A percentile compares a stretch with the other conserved stretches of the same genome.
These are phyloP conservation scores for Macrolepiota albuminosa DNA, from an alignment of 768 basidiomycete genomes.

Conservation along the genomic window DNA sequence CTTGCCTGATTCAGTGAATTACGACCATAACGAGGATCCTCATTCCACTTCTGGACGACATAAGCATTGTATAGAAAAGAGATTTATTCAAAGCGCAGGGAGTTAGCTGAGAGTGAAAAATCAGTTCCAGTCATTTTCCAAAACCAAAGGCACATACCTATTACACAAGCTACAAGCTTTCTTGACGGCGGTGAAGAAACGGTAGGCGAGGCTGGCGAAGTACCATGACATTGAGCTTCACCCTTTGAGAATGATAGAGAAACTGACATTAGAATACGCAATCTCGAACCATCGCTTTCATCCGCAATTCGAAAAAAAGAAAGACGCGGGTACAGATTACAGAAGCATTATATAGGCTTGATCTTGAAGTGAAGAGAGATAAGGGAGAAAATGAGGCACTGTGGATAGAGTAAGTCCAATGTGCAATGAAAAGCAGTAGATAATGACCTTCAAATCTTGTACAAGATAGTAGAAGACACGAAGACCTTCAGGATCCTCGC, in stretches of 20 bases:
- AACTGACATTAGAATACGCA: constrained; percentile 1
- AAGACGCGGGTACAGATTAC: constrained; percentile 13
- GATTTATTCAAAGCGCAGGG: background rate
- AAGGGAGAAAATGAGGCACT: constrained; percentile 98
- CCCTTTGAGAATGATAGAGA: background rate
- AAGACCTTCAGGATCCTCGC: constrained; percentile 95
- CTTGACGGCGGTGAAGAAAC: constrained; percentile 27
- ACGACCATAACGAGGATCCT: background rate
- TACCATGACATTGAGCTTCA: constrained; percentile 3
- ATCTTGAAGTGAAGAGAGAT: constrained; percentile 99
- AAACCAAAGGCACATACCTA: constrained; percentile 8
- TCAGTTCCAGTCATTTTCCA: background rate
- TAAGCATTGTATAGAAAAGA: background rate
- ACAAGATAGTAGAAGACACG: constrained; percentile 98
- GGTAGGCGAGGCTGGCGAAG: constrained; percentile 5
- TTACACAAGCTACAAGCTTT: constrained; percentile 35
- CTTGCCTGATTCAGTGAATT: background rate
- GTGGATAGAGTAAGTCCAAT: constrained; percentile 2
- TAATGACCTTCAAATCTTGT: constrained; percentile 87
- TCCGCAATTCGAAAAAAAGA: background rate
- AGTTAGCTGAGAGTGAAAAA: background rate
- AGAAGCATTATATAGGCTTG: constrained; percentile 78
- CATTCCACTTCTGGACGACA: background rate
- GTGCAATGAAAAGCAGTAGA: background rate
- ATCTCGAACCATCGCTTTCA: background rate